Percentiles rank a stretch among this genome's conserved stretches.
Conservation (phyloP, 208 protist species). For the Strigomonas culicis region DNA sequence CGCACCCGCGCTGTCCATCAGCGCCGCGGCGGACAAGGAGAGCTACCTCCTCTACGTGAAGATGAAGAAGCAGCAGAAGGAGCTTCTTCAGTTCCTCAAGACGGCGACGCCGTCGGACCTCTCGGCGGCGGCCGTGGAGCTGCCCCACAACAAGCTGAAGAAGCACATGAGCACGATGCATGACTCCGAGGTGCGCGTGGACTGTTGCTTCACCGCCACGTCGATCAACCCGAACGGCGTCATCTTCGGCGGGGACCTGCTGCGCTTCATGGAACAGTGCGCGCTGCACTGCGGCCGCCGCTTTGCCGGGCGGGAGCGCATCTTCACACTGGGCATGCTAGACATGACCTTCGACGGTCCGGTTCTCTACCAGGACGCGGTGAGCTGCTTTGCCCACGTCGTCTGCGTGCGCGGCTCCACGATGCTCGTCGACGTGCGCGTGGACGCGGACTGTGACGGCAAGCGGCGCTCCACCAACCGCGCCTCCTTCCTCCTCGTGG, state of each 20-base stretch:
- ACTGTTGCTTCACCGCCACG: conserved; percentile 7
- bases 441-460: conserved; percentile 16
- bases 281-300: conserved; percentile 26
- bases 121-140: neutral
- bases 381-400: conserved; percentile 20
- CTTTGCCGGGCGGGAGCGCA: conserved; percentile 18
- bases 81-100: neutral
- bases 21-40: neutral
- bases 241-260: conserved; percentile 33
- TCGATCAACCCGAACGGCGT: conserved; percentile 31
- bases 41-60: neutral
- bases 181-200: neutral
- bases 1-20: neutral
- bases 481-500: conserved; percentile 28
- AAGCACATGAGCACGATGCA: neutral
- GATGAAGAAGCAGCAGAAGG: neutral
- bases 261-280: conserved; percentile 36
- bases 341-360: conserved; percentile 31
- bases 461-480: conserved; percentile 20
- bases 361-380: conserved; percentile 15
- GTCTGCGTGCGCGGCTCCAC: conserved; percentile 30
- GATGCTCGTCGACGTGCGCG: conserved; percentile 27
- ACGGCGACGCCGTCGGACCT: neutral
- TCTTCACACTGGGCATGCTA: conserved; percentile 35
- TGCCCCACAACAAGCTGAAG: neutral